Conservation (phyloP, 768 basidiomycete species). For the Epithele typhae region DNA sequence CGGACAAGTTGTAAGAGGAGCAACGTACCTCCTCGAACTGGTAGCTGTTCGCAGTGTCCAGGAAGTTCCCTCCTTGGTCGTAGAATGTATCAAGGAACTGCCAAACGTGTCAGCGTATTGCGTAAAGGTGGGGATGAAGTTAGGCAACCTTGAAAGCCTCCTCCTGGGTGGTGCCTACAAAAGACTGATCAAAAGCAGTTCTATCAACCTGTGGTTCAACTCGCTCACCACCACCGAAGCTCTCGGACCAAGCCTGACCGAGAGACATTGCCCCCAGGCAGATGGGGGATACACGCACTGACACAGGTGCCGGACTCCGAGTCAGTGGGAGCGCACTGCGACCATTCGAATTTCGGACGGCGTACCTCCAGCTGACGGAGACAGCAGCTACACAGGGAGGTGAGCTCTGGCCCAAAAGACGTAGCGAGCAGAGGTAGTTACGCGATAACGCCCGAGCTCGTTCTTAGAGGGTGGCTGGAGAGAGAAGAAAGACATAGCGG, state of each 20-base stretch:
- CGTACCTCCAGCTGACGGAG: too few species aligned
- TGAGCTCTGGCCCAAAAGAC: too few species aligned
- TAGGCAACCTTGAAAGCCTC: neutral
- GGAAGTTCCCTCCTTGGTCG: conserved; percentile 43
- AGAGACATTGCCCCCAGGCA: conserved; percentile 6
- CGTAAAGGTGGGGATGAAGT: conserved; percentile 4
- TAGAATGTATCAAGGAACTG: conserved; percentile 41
- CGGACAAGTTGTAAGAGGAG: neutral
- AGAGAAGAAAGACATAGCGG: too few species aligned
- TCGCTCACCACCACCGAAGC: neutral
- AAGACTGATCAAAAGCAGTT: neutral
- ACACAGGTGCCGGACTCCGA: too few species aligned
- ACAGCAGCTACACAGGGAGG: too few species aligned
- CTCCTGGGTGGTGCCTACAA: neutral
- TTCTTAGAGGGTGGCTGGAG: too few species aligned
- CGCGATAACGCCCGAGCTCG: too few species aligned
- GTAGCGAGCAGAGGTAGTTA: too few species aligned
- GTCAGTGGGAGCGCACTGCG: too few species aligned
- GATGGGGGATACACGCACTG: conserved; percentile 6
- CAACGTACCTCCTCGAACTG: conserved; percentile 1
- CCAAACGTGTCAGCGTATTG: conserved; percentile 4
- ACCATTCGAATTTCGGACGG: too few species aligned
- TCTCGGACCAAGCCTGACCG: conserved; percentile 1
- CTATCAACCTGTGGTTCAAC: neutral
- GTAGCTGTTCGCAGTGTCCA: conserved; percentile 41